phyloP scores from a whole-genome alignment of 495 filamentous ascomycete species.

The Aspergillus olivimuriae region DNA sequence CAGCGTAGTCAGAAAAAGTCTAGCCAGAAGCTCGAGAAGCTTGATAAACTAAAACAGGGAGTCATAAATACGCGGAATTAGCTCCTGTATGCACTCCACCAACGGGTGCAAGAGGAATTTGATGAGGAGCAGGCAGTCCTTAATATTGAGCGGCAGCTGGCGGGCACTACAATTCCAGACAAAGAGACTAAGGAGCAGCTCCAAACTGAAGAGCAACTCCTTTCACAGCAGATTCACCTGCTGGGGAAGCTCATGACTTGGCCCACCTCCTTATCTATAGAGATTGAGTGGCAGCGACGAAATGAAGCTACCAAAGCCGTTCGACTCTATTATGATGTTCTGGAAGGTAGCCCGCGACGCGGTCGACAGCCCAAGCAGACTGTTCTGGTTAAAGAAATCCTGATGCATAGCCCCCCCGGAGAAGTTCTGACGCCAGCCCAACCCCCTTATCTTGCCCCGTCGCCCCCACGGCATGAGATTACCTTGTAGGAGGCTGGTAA shows the following conservation, averaged over 20 bases:
- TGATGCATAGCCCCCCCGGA: background rate
- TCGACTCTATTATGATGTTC: constrained; percentile 16
- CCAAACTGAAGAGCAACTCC: constrained; percentile 14
- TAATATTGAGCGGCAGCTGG: constrained; percentile 19
- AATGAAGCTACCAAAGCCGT: constrained; percentile 15
- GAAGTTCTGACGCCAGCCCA: background rate
- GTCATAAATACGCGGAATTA: constrained; percentile 12
- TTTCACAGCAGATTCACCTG: constrained; percentile 19
- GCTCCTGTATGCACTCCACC: constrained; percentile 11
- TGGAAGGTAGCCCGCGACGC: constrained; percentile 18
- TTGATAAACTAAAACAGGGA: constrained; percentile 11
- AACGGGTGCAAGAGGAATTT: constrained; percentile 16
- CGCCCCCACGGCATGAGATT: background rate
- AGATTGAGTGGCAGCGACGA: constrained; percentile 18
- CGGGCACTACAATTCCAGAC: constrained; percentile 13
- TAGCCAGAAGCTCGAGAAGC: constrained; percentile 1
- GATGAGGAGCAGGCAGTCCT: constrained; percentile 16
- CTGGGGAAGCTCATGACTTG: constrained; percentile 21
- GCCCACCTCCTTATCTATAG: constrained; percentile 20
- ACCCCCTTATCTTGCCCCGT: background rate
- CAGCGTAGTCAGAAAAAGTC: constrained; percentile 1
- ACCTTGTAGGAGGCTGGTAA: background rate
- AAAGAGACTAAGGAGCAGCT: constrained; percentile 19
- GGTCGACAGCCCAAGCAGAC: constrained; percentile 18
- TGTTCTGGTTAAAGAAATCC: constrained; percentile 1